phyloP scores from a whole-genome alignment of 441 rosid genomes.

The Aquilaria agallochum region DNA sequence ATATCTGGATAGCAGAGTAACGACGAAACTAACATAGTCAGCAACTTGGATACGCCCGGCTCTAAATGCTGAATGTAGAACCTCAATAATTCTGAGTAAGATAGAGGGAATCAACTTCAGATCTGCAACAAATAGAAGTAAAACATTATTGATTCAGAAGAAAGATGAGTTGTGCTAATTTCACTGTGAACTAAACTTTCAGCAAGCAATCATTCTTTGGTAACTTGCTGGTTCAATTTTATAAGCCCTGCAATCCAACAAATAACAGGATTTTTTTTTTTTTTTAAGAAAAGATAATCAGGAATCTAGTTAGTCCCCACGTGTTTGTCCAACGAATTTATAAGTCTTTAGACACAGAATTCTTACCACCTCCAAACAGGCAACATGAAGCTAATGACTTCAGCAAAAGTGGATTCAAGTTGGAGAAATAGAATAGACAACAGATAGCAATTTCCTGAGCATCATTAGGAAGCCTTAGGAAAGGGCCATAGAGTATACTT shows the following conservation, averaged over 20 bases:
- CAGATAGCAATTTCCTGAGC: constrained; percentile 67
- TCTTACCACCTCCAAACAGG: constrained; percentile 42
- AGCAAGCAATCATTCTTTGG: too few species aligned
- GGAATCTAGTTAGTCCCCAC: too few species aligned
- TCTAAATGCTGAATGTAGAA: constrained; percentile 59
- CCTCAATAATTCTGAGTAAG: constrained; percentile 52
- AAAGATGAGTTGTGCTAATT: background rate
- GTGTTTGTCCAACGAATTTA: too few species aligned
- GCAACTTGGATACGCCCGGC: constrained; percentile 69
- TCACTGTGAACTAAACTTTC: too few species aligned
- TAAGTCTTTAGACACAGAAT: too few species aligned
- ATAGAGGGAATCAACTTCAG: constrained; percentile 51
- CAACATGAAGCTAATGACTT: constrained; percentile 65
- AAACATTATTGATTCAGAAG: background rate
- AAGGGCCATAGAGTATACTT: constrained; percentile 54
- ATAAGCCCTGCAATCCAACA: too few species aligned
- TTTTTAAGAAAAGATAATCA: too few species aligned
- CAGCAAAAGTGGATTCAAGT: constrained; percentile 46
- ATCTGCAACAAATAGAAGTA: constrained; percentile 39
- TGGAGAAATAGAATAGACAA: constrained; percentile 71
- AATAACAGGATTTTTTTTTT: too few species aligned
- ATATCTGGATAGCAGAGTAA: constrained; percentile 54
- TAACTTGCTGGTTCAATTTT: too few species aligned
- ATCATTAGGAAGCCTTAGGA: constrained; percentile 61
- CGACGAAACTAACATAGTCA: constrained; percentile 70